Percentiles rank a stretch among this genome's conserved stretches.
Conservation (phyloP, 306 rosid genomes). For the Prinsepia uniflora region DNA sequence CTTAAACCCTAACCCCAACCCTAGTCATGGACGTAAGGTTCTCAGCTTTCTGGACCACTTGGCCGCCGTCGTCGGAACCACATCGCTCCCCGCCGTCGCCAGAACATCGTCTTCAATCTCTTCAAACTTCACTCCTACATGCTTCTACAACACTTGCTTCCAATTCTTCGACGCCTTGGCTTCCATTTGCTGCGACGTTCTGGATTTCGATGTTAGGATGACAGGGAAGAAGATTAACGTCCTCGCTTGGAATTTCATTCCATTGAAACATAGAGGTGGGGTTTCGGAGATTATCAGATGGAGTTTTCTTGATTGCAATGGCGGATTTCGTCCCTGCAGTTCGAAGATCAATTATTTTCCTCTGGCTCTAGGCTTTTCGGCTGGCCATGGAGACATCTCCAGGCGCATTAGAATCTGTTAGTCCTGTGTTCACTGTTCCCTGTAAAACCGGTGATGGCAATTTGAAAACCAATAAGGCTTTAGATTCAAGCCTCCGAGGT, state of each 20-base stretch:
- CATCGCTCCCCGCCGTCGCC: constrained; percentile 37
- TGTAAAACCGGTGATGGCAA: constrained; percentile 31
- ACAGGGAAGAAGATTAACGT: constrained; percentile 44
- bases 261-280: constrained; percentile 39
- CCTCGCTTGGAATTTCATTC: constrained; percentile 79
- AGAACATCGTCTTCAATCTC: not conserved
- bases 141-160: constrained; percentile 55
- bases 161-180: constrained; percentile 63
- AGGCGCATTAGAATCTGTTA: constrained; percentile 51
- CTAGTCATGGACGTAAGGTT: constrained; percentile 22
- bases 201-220: constrained; percentile 38
- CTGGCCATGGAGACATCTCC: not conserved
- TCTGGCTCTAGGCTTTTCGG: constrained; percentile 17
- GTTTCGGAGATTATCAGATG: constrained; percentile 79
- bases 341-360: constrained; percentile 28
- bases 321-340: constrained; percentile 8
- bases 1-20: constrained; percentile 23
- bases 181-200: constrained; percentile 73
- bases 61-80: constrained; percentile 51
- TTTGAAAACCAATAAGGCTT: not conserved
- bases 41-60: constrained; percentile 44
- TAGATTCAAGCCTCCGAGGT: constrained; percentile 43
- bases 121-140: constrained; percentile 19
- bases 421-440: constrained; percentile 55
- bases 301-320: constrained; percentile 35